Evolutionary conservation across 495 filamentous ascomycete species (phyloP).

Genomic region (Penicillium cinerascens): DNA sequence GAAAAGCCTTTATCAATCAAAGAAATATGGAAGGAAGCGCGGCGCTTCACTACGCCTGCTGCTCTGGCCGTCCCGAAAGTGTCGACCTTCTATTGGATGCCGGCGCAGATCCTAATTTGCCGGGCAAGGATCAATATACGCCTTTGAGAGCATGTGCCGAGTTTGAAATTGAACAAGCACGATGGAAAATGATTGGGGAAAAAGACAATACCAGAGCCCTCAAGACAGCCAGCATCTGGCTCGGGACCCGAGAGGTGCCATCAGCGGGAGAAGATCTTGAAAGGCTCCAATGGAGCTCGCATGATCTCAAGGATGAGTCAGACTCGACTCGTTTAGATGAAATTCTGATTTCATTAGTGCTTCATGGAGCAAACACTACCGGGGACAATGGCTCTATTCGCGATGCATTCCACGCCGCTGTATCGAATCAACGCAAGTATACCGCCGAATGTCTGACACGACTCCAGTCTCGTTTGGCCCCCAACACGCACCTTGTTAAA

Average conservation of each 20-base stretch:
- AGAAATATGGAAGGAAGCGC: slow-evolving; percentile 8
- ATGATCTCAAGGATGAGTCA: neutral
- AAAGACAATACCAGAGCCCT: neutral
- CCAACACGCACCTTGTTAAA: neutral
- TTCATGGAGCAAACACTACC: neutral
- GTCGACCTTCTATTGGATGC: slow-evolving; percentile 13
- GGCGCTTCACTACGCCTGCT: slow-evolving; percentile 21
- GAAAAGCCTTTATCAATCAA: slow-evolving; percentile 10
- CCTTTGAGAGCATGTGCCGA: slow-evolving; percentile 5
- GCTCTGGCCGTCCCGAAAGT: slow-evolving; percentile 16
- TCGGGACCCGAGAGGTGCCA: neutral
- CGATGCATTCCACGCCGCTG: slow-evolving; percentile 3
- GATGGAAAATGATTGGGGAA: neutral
- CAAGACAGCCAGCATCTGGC: neutral
- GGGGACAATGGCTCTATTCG: neutral
- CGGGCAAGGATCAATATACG: slow-evolving; percentile 1
- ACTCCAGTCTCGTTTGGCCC: neutral
- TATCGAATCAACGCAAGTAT: slow-evolving; percentile 7
- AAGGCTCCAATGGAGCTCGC: neutral
- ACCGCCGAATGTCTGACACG: slow-evolving; percentile 5
- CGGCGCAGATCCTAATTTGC: slow-evolving; percentile 9
- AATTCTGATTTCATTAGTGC: slow-evolving; percentile 3
- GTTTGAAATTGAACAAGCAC: slow-evolving; percentile 5
- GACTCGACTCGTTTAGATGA: slow-evolving; percentile 5
- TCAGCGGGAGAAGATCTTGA: slow-evolving; percentile 1